A percentile compares a stretch with the other conserved stretches of the same genome.
Conservation (phyloP, 2,329 filamentous ascomycete species). For the Aspergillus aculeatinus region DNA sequence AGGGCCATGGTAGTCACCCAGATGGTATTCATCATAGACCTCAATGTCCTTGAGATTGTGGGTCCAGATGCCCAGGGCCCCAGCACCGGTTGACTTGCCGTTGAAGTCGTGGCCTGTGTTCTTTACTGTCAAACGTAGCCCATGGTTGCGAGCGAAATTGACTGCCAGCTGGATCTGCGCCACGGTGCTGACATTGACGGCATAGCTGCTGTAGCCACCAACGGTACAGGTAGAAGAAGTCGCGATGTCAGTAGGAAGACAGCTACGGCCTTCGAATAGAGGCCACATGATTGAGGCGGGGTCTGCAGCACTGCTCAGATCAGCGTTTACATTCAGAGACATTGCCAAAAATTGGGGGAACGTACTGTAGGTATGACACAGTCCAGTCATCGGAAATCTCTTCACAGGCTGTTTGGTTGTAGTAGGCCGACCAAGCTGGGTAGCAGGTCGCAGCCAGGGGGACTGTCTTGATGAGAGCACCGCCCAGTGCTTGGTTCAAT, state of each 20-base stretch:
- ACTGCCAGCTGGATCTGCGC: conserved; percentile 38
- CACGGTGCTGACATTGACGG: conserved; percentile 36
- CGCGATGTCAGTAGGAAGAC: conserved; percentile 25
- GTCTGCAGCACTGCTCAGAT: conserved; percentile 21
- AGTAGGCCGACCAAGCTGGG: conserved; percentile 21
- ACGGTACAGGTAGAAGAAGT: conserved; percentile 27
- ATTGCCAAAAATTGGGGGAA: not conserved
- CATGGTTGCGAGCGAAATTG: conserved; percentile 26
- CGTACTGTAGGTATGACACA: conserved; percentile 28
- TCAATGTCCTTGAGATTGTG: conserved; percentile 48
- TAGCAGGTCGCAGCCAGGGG: conserved; percentile 30
- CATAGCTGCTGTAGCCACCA: conserved; percentile 34
- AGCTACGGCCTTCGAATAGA: conserved; percentile 27
- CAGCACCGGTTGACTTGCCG: conserved; percentile 49
- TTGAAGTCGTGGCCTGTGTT: conserved; percentile 52
- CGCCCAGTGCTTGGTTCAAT: conserved; percentile 25
- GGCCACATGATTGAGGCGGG: conserved; percentile 30
- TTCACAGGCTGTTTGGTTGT: conserved; percentile 22
- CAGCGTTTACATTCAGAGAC: not conserved
- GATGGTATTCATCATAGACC: conserved; percentile 42
- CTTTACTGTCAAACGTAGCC: conserved; percentile 41
- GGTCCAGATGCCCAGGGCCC: conserved; percentile 52
- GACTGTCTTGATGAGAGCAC: conserved; percentile 27
- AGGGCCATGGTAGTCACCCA: conserved; percentile 47
- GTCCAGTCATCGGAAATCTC: conserved; percentile 24